These are phyloP conservation scores for Fusarium subglutinans DNA, from an alignment of 2,329 filamentous ascomycete genomes.

Conservation along the genomic window DNA sequence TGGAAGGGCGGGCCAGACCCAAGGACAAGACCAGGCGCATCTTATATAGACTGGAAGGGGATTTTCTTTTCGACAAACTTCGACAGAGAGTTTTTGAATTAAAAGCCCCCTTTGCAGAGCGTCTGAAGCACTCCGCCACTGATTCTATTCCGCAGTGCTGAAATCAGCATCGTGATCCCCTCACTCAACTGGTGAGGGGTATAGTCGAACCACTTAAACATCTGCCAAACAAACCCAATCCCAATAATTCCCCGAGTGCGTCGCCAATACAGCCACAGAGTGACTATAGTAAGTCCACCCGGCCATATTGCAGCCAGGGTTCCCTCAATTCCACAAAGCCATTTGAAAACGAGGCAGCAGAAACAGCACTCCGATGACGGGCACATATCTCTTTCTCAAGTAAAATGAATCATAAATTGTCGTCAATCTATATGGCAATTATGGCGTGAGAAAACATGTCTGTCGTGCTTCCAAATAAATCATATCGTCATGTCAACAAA, in stretches of 20 bases:
- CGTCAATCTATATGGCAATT: constrained; percentile 23
- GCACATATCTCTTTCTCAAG: neutral
- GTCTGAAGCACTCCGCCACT: neutral
- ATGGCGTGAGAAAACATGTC: constrained; percentile 15
- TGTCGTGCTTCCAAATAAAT: constrained; percentile 25
- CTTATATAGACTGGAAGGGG: neutral
- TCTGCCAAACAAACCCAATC: neutral
- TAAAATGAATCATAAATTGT: constrained; percentile 8
- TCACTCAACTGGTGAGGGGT: neutral
- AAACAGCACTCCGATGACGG: neutral
- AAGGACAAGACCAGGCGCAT: neutral
- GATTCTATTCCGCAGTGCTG: neutral
- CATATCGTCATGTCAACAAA: constrained; percentile 20
- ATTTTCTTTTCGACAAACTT: neutral
- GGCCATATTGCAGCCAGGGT: neutral
- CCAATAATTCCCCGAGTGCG: neutral
- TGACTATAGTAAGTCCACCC: neutral
- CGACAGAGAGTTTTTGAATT: neutral
- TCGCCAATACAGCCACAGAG: neutral
- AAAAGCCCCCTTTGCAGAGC: neutral
- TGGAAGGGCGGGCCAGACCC: neutral
- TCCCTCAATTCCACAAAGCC: neutral
- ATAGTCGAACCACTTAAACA: neutral
- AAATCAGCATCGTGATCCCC: neutral
- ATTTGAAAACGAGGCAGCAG: neutral